Base-by-base conservation (phyloP, 2,329 filamentous ascomycete genomes). In the Colletotrichum nymphaeae region DNA sequence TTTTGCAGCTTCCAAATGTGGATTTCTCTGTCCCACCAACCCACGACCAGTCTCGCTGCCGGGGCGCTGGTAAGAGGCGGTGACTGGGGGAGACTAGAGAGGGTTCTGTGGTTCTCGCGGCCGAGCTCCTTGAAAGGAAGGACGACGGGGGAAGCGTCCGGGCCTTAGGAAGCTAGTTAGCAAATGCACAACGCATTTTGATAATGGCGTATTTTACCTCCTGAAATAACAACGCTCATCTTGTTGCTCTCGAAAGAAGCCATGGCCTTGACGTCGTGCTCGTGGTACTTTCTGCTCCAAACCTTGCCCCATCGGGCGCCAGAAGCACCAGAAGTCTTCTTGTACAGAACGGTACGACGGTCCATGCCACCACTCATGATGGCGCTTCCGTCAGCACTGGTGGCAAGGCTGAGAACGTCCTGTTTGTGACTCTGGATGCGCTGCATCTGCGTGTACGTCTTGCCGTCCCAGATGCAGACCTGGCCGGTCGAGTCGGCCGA, bases 401-500 rank as follows among this genome's bases (percentile, higher is more conserved):
- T 90, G 3, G 94, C 92, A n/a, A 99, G 87, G 80, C 95, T 96
- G 73, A 99, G 87, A 5, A 98, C 93, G 83, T 99, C 97, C 57
- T 96, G 94, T 76, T 94, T 92, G 80, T 99, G 97, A 30, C 93
- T 92, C 79, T 95, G 92, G 67, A 99, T 90, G 63, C 95, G 90
- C 80, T 99, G 97, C 46, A 91, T 89, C 77, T 98, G 91, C 5
- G 95, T 95, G 81, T 96, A 98, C 66, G 94, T 97, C 84, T 94
- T 95, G 69, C 95, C 94, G 80, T 97, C 95, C 93, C 95, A 99
- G 80, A 98, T 94, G 76, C 94, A 92, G 53, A 99, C 88, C 80
- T 98, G 95, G 37, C 97, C 97, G 5, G 95, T 95, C 3, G 97
- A 98, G 81, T 99, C 97, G 63, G 95, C 97, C 1, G 95, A 98